phyloP scores from a whole-genome alignment of 352 stramenopile genomes.

The Phytophthora pluvialis region DNA sequence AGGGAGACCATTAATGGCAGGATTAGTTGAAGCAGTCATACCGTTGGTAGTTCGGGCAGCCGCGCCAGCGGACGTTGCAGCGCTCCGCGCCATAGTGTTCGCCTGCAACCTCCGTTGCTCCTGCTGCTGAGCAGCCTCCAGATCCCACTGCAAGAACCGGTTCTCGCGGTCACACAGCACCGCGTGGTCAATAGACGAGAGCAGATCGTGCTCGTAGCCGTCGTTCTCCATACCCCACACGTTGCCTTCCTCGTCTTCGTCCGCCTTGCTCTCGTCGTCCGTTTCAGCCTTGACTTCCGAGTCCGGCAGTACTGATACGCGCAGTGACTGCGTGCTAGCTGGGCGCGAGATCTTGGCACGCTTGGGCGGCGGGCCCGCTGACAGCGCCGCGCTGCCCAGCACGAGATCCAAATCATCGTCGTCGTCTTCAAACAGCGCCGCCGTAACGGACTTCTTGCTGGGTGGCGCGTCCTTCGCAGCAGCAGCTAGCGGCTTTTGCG shows the following conservation, averaged over 20 bases:
- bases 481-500: constrained; percentile 27
- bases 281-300: constrained; percentile 28
- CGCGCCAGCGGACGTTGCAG: constrained; percentile 16
- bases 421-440: constrained; percentile 59
- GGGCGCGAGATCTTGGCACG: constrained; percentile 38
- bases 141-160: constrained; percentile 78
- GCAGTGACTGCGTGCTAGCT: constrained; percentile 14
- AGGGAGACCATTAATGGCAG: constrained; percentile 20
- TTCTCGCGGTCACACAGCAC: constrained; percentile 86
- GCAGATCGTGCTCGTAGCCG: constrained; percentile 70
- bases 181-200: constrained; percentile 80
- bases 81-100: constrained; percentile 13
- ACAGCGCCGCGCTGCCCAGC: constrained; percentile 13
- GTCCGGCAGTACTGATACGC: constrained; percentile 19
- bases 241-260: constrained; percentile 61
- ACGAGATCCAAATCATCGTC: constrained; percentile 44
- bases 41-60: constrained; percentile 13
- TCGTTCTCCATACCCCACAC: constrained; percentile 81
- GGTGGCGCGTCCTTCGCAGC: constrained; percentile 30
- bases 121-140: constrained; percentile 59
- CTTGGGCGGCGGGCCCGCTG: constrained; percentile 34
- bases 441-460: constrained; percentile 57
- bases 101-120: constrained; percentile 38
- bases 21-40: constrained; percentile 19
- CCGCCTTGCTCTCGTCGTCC: constrained; percentile 46